phyloP scores from a whole-genome alignment of 2,329 filamentous ascomycete species.

The Pseudogymnoascus sp. region DNA sequence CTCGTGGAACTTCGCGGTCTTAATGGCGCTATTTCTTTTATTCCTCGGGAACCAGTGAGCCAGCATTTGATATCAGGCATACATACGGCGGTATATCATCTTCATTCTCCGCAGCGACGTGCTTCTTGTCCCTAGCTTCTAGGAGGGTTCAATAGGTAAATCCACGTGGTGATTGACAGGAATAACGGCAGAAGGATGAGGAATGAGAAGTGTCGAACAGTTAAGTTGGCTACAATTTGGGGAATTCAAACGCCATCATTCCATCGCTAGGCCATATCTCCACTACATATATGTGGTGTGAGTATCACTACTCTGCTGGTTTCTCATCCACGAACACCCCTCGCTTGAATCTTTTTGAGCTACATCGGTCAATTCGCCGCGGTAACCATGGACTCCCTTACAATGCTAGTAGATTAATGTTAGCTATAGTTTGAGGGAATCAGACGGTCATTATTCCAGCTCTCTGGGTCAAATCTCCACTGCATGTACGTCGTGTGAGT shows the following conservation, averaged over 20 bases:
- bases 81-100: background rate
- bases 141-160: background rate
- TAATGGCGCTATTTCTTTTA: background rate
- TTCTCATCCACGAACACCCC: background rate
- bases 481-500: background rate
- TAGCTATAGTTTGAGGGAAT: background rate
- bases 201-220: background rate
- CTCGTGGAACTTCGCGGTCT: background rate
- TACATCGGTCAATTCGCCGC: background rate
- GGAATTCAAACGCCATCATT: background rate
- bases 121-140: background rate
- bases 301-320: background rate
- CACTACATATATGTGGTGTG: background rate
- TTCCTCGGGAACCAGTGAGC: background rate
- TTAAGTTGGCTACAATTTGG: background rate
- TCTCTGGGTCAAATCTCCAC: background rate
- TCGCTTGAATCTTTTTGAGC: background rate
- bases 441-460: background rate
- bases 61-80: background rate
- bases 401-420: background rate
- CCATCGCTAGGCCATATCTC: background rate
- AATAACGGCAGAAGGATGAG: background rate
- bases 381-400: background rate
- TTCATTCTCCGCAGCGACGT: background rate
- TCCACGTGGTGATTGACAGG: background rate